These are phyloP conservation scores for Microsporum ferrugineum DNA, from an alignment of 2,329 filamentous ascomycete species.

Conservation along the genomic window DNA sequence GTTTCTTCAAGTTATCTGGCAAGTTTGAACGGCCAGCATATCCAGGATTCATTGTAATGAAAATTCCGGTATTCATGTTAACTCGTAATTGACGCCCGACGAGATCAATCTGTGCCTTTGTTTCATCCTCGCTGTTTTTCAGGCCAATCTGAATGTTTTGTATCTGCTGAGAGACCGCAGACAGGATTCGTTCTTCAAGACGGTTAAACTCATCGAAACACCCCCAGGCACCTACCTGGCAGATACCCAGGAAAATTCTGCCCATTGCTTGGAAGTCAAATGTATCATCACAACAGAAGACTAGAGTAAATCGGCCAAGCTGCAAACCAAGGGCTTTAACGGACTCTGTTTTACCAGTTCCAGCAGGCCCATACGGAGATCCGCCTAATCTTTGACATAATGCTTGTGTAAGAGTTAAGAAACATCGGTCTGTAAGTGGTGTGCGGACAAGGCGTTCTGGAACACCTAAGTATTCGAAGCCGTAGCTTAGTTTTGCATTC, in stretches of 20 bases:
- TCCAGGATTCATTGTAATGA: slow-evolving; percentile 99
- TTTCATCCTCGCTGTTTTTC: slow-evolving; percentile 69
- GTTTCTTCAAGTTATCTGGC: slow-evolving; percentile 97
- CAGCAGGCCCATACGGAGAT: slow-evolving; percentile 91
- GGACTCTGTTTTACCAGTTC: slow-evolving; percentile 97
- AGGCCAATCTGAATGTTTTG: slow-evolving; percentile 98
- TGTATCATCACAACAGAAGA: slow-evolving; percentile 98
- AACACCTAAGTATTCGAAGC: slow-evolving; percentile 95
- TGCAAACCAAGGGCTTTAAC: slow-evolving; percentile 96
- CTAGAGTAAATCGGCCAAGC: slow-evolving; percentile 90
- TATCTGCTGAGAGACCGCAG: slow-evolving; percentile 96
- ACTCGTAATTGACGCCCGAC: slow-evolving; percentile 83
- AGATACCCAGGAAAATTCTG: slow-evolving; percentile 96
- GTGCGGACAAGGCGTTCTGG: slow-evolving; percentile 93
- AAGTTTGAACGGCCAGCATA: slow-evolving; percentile 97
- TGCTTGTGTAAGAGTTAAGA: slow-evolving; percentile 92
- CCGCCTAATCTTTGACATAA: slow-evolving; percentile 90
- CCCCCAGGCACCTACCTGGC: slow-evolving; percentile 97
- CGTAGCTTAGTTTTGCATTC: slow-evolving; percentile 88
- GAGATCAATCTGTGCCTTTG: slow-evolving; percentile 82
- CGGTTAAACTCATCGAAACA: slow-evolving; percentile 99
- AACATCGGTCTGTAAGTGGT: slow-evolving; percentile 93
- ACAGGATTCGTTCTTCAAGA: slow-evolving; percentile 92
- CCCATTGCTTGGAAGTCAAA: slow-evolving; percentile 99
- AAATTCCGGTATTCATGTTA: slow-evolving; percentile 89